Conservation (phyloP, 2,329 filamentous ascomycete genomes). For the Diaporthe citrichinensis region DNA sequence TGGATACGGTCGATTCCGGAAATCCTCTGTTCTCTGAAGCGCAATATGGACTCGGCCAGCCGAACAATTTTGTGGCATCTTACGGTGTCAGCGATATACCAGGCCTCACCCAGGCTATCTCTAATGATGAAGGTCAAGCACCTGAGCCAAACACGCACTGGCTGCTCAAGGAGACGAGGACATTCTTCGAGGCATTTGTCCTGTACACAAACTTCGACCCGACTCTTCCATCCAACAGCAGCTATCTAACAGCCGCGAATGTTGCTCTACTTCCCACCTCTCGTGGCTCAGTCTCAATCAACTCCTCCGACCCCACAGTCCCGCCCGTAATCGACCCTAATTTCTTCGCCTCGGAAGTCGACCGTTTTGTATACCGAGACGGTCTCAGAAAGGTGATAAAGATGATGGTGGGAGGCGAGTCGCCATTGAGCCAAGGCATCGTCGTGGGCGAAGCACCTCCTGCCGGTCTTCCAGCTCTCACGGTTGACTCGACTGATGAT, state of each 20-base stretch:
- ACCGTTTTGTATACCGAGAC: constrained; percentile 9
- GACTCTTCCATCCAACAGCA: neutral
- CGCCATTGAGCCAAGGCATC: constrained; percentile 20
- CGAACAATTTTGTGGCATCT: constrained; percentile 2
- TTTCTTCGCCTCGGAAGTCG: constrained; percentile 17
- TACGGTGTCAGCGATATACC: neutral
- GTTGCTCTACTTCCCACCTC: neutral
- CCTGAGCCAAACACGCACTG: neutral
- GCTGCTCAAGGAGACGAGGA: constrained; percentile 4
- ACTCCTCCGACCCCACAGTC: neutral
- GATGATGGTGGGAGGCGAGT: neutral
- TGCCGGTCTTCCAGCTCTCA: constrained; percentile 17
- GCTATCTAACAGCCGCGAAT: constrained; percentile 7
- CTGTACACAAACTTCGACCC: constrained; percentile 7
- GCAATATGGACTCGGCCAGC: constrained; percentile 10
- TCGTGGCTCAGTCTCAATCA: constrained; percentile 8
- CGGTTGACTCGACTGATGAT: constrained; percentile 15
- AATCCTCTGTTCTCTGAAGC: constrained; percentile 16
- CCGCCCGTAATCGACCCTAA: constrained; percentile 6
- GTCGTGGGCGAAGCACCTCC: constrained; percentile 9
- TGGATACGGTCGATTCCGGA: constrained; percentile 10
- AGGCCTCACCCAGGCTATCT: neutral
- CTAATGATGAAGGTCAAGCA: neutral
- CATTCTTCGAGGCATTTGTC: constrained; percentile 12
- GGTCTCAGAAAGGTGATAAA: neutral